phyloP scores from a whole-genome alignment of 129 eudicot genomes.

The Erigeron canadensis region DNA sequence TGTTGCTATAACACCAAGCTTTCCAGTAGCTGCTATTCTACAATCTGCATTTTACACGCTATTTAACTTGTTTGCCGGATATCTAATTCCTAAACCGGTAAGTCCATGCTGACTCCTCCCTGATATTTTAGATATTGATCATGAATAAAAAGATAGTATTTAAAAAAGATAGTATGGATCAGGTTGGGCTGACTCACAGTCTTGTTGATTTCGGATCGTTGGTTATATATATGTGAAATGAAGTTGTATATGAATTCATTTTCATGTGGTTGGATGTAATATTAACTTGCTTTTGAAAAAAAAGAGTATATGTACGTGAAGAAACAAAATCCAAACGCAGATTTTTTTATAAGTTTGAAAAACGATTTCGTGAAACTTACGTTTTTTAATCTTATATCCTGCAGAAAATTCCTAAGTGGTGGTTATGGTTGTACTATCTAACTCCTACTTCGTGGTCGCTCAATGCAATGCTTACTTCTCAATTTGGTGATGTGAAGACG shows the following conservation, averaged over 20 bases:
- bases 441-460: constrained; percentile 70
- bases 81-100: constrained; percentile 59
- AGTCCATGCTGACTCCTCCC: constrained; percentile 17
- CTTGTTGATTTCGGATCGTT: background rate
- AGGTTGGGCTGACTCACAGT: too few species aligned
- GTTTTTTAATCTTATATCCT: background rate
- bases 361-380: constrained; percentile 11
- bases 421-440: constrained; percentile 65
- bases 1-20: constrained; percentile 56
- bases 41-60: constrained; percentile 47
- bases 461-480: constrained; percentile 61
- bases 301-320: too few species aligned
- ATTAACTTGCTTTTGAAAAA: too few species aligned
- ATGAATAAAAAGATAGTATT: too few species aligned
- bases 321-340: too few species aligned
- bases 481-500: constrained; percentile 51
- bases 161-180: too few species aligned
- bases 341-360: too few species aligned
- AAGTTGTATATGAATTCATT: background rate
- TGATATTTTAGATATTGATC: background rate
- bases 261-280: too few species aligned
- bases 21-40: constrained; percentile 51
- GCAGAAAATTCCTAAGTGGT: constrained; percentile 76
- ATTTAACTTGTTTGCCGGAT: constrained; percentile 60
- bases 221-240: background rate